Evolutionary conservation across 805 yeast species (phyloP).

Genomic region (Cyberlindnera americana): DNA sequence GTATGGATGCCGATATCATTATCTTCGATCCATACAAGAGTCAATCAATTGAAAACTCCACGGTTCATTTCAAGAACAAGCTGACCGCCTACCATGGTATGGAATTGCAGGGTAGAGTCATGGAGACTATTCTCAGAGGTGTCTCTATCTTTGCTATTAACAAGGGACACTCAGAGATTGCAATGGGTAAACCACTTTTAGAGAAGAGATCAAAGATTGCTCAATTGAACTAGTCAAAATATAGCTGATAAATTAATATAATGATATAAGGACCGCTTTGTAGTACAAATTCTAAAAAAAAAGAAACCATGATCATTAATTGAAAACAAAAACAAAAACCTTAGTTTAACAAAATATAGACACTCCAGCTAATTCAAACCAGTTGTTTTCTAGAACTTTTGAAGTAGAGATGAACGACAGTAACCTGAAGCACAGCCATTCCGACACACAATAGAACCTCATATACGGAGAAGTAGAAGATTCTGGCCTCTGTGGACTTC

Average conservation of each 20-base stretch:
- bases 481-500: conserved; percentile 72
- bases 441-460: conserved; percentile 72
- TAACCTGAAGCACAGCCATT: conserved; percentile 67
- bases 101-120: conserved; percentile 65
- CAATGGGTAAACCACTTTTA: conserved; percentile 57
- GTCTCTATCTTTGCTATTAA: conserved; percentile 54
- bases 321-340: neutral
- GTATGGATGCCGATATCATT: conserved; percentile 86
- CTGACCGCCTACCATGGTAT: conserved; percentile 82
- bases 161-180: conserved; percentile 49
- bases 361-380: conserved; percentile 9
- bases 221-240: neutral
- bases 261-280: no score
- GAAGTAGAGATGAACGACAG: conserved; percentile 67
- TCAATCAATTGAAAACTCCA: conserved; percentile 49
- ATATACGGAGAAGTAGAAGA: conserved; percentile 71
- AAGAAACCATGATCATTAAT: no score
- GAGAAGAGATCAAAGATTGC: conserved; percentile 44
- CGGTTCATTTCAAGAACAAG: conserved; percentile 77
- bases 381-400: conserved; percentile 66
- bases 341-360: neutral
- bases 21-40: conserved; percentile 64
- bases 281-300: no score
- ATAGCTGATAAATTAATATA: no score
- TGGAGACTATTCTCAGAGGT: conserved; percentile 81